A percentile compares a stretch with the other conserved stretches of the same genome.
phyloP scores from a whole-genome alignment of 768 basidiomycete species.

The Hypholoma sublateritium region DNA sequence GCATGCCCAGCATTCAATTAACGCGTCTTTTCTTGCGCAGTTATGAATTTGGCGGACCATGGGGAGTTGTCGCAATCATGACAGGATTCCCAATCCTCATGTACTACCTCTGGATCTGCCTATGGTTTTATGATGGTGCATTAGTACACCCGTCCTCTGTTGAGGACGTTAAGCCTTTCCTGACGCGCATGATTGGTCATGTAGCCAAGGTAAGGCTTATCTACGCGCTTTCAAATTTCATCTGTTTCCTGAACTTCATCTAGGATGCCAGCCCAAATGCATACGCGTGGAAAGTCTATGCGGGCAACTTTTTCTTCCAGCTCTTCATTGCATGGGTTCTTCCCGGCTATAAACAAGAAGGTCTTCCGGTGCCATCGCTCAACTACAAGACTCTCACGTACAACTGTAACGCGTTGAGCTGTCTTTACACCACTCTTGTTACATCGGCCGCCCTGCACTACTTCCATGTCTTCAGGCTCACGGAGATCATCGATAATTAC shows the following conservation, averaged over 20 bases:
- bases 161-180: slow-evolving; percentile 75
- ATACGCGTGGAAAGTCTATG: slow-evolving; percentile 90
- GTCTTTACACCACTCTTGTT: slow-evolving; percentile 79
- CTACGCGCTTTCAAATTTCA: neutral
- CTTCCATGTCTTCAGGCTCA: slow-evolving; percentile 83
- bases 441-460: slow-evolving; percentile 77
- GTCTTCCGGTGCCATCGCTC: slow-evolving; percentile 93
- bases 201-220: slow-evolving; percentile 57
- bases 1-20: slow-evolving; percentile 1
- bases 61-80: slow-evolving; percentile 92
- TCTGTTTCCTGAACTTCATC: neutral
- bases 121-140: slow-evolving; percentile 93
- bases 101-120: slow-evolving; percentile 99
- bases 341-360: slow-evolving; percentile 92
- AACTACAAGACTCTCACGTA: slow-evolving; percentile 92
- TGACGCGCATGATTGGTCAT: slow-evolving; percentile 83
- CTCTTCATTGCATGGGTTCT: slow-evolving; percentile 87
- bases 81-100: slow-evolving; percentile 90
- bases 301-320: slow-evolving; percentile 84
- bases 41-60: slow-evolving; percentile 96
- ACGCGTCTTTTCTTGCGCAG: slow-evolving; percentile 37
- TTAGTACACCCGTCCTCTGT: slow-evolving; percentile 67
- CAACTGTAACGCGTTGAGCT: slow-evolving; percentile 93
- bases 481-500: slow-evolving; percentile 94
- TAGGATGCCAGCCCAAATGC: slow-evolving; percentile 90